These are phyloP conservation scores for Filobasidium floriforme DNA, from an alignment of 768 basidiomycete genomes.

Conservation along the genomic window DNA sequence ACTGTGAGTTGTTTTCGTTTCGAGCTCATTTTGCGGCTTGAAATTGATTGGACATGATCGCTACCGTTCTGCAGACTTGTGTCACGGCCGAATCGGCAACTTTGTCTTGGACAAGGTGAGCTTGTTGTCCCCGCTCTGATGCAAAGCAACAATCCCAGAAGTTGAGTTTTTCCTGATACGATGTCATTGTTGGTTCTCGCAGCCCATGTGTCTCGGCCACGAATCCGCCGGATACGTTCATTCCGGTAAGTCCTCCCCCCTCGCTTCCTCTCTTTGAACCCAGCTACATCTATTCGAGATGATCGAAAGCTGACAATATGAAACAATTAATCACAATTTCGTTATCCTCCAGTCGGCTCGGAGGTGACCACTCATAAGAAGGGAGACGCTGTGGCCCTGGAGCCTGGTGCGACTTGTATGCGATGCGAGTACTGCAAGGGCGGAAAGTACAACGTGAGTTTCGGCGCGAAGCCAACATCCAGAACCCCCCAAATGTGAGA, in stretches of 20 bases:
- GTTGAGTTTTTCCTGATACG: not conserved
- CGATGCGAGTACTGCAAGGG: constrained; percentile 74
- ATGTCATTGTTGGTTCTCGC: not conserved
- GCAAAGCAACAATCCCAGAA: not conserved
- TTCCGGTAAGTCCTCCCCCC: constrained; percentile 31
- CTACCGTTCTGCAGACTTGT: constrained; percentile 15
- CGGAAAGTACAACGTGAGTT: constrained; percentile 68
- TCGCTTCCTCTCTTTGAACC: not conserved
- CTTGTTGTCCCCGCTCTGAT: no score
- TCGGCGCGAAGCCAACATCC: not conserved
- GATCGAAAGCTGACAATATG: not conserved
- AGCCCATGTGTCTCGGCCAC: constrained; percentile 75
- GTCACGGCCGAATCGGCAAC: constrained; percentile 35
- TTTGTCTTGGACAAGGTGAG: constrained; percentile 29
- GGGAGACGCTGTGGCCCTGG: constrained; percentile 84
- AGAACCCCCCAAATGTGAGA: no score
- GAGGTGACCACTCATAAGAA: constrained; percentile 67
- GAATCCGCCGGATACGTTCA: constrained; percentile 76
- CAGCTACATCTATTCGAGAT: no score
- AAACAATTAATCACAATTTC: not conserved
- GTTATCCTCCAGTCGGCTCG: constrained; percentile 56
- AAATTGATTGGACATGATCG: not conserved
- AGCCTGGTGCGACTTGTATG: constrained; percentile 81
- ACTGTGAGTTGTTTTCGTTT: constrained; percentile 54
- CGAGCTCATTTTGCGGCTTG: constrained; percentile 60